Base-by-base conservation (phyloP, 2,329 filamentous ascomycete species). In the Pestalotiopsis fici region DNA sequence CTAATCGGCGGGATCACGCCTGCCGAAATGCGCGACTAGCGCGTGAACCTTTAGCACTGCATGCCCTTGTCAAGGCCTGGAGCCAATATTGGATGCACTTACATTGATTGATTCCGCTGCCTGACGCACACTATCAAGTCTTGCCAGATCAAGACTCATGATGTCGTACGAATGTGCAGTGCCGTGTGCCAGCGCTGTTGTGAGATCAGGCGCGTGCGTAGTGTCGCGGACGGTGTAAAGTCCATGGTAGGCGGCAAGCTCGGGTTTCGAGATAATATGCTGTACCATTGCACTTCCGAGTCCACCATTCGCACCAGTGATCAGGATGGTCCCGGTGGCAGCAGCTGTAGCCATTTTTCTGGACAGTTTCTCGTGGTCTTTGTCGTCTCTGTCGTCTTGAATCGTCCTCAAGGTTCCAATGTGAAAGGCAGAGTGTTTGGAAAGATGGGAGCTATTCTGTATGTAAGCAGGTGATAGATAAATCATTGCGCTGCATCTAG, bases 301-400 rank as follows among this genome's bases (percentile, higher is more conserved):
- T 23, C 79, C 78, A 57, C 80, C 80, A 65, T 82, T 82, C 39
- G 78, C 71, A 6, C 80, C 80, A 3, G 80, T 82, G 12, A 81
- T 68, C 2, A 82, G 54, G 27, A 82, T 76, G 2, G 77, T 74
- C 65, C 79, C 78, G 25, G 25, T 57, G 27, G 23, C 55, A 37
- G 23, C 55, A 37, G 43, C 37, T 25, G n/a, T 13, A 35, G 27
- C n/a, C 57, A 60, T 60, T 39, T 35, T 28, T 57, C 4, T 35
- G 31, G 31, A 35, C n/a, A n/a, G n/a, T n/a, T n/a, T n/a, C n/a
- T n/a, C n/a, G n/a, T n/a, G n/a, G n/a, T n/a, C n/a, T n/a, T n/a
- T n/a, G n/a, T n/a, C n/a, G n/a, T n/a, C n/a, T n/a, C n/a, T n/a
- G n/a, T n/a, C n/a, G n/a, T n/a, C n/a, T n/a, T n/a, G n/a, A n/a